Evolutionary conservation across 169 alveolate species (phyloP), one percentile per base, ranked within the genome.

Genomic region (Cryptosporidium muris): DNA sequence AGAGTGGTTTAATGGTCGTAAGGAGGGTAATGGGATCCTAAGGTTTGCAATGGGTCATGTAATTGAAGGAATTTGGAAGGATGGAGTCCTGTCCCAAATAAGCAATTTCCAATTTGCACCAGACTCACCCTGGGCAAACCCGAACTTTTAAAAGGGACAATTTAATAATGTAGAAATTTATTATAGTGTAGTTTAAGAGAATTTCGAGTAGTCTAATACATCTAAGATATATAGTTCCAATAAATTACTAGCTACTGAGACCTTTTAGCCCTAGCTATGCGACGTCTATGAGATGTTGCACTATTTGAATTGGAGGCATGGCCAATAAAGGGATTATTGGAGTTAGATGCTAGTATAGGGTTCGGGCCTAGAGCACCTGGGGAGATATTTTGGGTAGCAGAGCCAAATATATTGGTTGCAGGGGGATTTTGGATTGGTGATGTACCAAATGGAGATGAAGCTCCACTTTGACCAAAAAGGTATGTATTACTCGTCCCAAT

Each of bases 21-120:
- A 90, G 58, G 97, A 92, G 54, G 98, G 98, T 25, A 82, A 91
- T 16, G 98, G 98, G 6, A 90, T 88, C 16, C 91, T 93, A 42
- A 92, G 90, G 66, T 88, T 93, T 45, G 91, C 91, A 52, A 65
- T 81, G 80, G 97, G 97, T 3, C 93, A 91, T 65, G 80, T 92
- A 43, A 56, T 93, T 7, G 93, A 90, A 16, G 96, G 96, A 16
- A 47, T 91, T 48, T 93, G 96, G 96, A 88, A 80, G 67, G 81
- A 66, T 52, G 96, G 96, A 1, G 85, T 74, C 25, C 85, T 74
- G 16, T 58, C 85, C 4, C 85, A 74, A 54, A 58, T 74, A 62
- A 66, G 60, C 49, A 74, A 68, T 25, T 51, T 74, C 3, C 85
- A 74, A 42, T 74, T 74, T 63, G 74, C 85, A 42, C 85, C 66